Percentiles rank a stretch among this genome's conserved stretches.
Conservation (phyloP, 257 asterid genomes). For the Solanum sparsipilum region DNA sequence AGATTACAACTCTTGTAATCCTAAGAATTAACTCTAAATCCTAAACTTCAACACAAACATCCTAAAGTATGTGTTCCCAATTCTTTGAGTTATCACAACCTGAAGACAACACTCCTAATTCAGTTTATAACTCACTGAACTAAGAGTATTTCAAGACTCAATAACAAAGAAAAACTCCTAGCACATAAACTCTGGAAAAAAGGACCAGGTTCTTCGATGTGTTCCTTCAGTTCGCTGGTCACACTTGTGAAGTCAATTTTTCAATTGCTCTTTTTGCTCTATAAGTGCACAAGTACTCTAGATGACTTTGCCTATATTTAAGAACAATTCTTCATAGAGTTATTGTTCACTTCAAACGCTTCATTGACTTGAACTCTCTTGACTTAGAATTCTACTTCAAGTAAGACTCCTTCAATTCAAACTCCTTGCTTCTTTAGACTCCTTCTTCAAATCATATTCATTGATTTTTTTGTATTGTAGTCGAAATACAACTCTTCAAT, state of each 20-base stretch:
- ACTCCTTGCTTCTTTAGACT: too few relatives aligned
- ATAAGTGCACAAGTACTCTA: too few relatives aligned
- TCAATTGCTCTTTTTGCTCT: neutral
- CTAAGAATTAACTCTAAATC: neutral
- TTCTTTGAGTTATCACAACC: neutral
- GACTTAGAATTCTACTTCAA: too few relatives aligned
- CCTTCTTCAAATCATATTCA: too few relatives aligned
- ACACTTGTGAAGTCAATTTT: neutral
- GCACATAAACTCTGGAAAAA: neutral
- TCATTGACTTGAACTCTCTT: neutral
- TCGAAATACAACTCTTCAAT: neutral
- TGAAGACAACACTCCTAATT: neutral
- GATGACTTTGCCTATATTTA: neutral
- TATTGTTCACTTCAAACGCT: neutral
- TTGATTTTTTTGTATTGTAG: neutral
- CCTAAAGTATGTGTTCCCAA: neutral
- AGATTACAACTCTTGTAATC: neutral
- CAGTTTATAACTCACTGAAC: neutral
- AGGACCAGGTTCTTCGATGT: neutral
- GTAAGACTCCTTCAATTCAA: too few relatives aligned
- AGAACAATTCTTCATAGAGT: neutral
- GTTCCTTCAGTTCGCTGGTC: neutral
- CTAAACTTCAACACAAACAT: neutral
- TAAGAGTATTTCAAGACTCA: neutral
- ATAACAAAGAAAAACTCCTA: neutral